Evolutionary conservation across 2,329 filamentous ascomycete genomes (phyloP).

Genomic region (Colletotrichum lindemuthianum): DNA sequence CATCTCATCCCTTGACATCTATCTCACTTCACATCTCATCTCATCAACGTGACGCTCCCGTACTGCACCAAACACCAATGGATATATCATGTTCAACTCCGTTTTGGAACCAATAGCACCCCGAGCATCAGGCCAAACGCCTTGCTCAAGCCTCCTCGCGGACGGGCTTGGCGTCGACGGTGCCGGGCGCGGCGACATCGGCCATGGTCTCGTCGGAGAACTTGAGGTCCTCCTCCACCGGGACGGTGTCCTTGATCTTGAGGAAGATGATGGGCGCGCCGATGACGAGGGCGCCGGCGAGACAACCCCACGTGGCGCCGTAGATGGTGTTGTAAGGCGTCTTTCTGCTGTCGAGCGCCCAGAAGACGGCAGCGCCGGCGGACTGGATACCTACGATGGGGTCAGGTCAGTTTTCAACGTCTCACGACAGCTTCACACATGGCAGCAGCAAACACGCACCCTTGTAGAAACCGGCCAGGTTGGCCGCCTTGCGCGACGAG

Average conservation of each 20-base stretch:
- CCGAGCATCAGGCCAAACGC: background rate
- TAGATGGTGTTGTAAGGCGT: conserved; percentile 78
- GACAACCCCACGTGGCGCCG: conserved; percentile 76
- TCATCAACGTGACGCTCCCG: background rate
- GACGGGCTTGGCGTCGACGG: conserved; percentile 13
- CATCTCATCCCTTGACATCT: too few relatives aligned
- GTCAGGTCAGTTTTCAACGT: conserved; percentile 34
- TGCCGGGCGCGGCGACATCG: conserved; percentile 65
- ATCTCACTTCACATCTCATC: too few relatives aligned
- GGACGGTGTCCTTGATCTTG: conserved; percentile 84
- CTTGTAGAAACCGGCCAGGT: conserved; percentile 91
- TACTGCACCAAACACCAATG: conserved; percentile 16
- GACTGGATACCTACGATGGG: conserved; percentile 76
- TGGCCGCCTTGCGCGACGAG: conserved; percentile 90
- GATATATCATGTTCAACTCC: too few relatives aligned
- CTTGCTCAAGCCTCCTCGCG: conserved; percentile 18
- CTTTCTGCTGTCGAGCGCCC: conserved; percentile 72
- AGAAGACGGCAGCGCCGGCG: conserved; percentile 82
- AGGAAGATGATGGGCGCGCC: conserved; percentile 82
- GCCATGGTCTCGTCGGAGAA: conserved; percentile 85
- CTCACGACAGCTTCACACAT: background rate
- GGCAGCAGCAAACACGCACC: conserved; percentile 40
- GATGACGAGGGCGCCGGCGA: conserved; percentile 77
- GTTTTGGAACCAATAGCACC: background rate
- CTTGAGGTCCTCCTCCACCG: conserved; percentile 82